Conservation (phyloP, 257 asterid species). For the Plantago elongata region DNA sequence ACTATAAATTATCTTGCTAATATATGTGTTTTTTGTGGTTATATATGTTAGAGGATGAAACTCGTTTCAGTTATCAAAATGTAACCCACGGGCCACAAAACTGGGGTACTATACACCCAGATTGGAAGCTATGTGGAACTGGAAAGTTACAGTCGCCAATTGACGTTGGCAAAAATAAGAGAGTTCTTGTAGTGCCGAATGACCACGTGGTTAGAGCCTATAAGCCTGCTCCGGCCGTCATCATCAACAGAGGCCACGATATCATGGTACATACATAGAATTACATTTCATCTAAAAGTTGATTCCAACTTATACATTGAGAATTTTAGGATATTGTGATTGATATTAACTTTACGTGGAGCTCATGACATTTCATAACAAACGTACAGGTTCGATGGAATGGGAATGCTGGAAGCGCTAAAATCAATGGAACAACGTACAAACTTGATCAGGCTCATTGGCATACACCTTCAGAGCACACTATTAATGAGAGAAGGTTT, state of each 20-base stretch:
- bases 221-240: slow-evolving; percentile 44
- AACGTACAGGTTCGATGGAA: slow-evolving; percentile 54
- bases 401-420: slow-evolving; percentile 55
- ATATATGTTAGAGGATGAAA: slow-evolving; percentile 37
- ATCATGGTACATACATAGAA: slow-evolving; percentile 31
- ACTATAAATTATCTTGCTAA: too few species aligned
- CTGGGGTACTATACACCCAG: slow-evolving; percentile 41
- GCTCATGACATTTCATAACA: neutral
- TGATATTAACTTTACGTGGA: too few species aligned
- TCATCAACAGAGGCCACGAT: slow-evolving; percentile 63
- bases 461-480: slow-evolving; percentile 88
- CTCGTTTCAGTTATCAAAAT: slow-evolving; percentile 28
- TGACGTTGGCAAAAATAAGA: slow-evolving; percentile 27
- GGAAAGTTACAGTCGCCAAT: slow-evolving; percentile 70
- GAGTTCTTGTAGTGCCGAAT: slow-evolving; percentile 17
- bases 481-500: slow-evolving; percentile 49
- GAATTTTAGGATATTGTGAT: too few species aligned
- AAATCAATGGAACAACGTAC: slow-evolving; percentile 38
- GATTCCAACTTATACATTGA: too few species aligned
- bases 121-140: slow-evolving; percentile 43
- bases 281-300: too few species aligned
- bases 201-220: slow-evolving; percentile 35
- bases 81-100: slow-evolving; percentile 45
- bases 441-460: slow-evolving; percentile 53
- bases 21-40: too few species aligned